A percentile compares a stretch with the other conserved stretches of the same genome.
Conservation (phyloP, 2,329 filamentous ascomycete genomes). For the Alternaria solani region DNA sequence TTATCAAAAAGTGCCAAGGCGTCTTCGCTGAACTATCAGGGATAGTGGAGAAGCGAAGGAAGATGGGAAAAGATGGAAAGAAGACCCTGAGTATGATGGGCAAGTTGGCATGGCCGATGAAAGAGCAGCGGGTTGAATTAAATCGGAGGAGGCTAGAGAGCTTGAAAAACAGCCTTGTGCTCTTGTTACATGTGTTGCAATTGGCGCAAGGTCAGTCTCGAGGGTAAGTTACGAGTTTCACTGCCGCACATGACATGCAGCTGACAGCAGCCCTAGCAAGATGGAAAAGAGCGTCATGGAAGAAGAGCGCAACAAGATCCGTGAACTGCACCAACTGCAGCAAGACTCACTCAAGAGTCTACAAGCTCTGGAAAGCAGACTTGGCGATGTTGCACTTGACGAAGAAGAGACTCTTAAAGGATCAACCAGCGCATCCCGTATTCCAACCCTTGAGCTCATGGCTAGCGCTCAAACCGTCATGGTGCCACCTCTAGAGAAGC, state of each 20-base stretch:
- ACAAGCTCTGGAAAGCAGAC: constrained; percentile 30
- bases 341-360: constrained; percentile 36
- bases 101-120: constrained; percentile 36
- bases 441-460: constrained; percentile 28
- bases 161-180: constrained; percentile 36
- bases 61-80: constrained; percentile 24
- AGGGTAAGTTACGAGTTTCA: constrained; percentile 14
- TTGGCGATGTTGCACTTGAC: constrained; percentile 23
- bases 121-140: constrained; percentile 36
- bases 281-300: constrained; percentile 26
- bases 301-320: constrained; percentile 37
- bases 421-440: constrained; percentile 17
- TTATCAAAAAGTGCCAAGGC: constrained; percentile 36
- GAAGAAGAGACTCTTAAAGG: constrained; percentile 25
- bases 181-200: constrained; percentile 39
- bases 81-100: constrained; percentile 23
- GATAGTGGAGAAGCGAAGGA: constrained; percentile 32
- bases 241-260: background rate
- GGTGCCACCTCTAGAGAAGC: background rate
- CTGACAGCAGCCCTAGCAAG: constrained; percentile 16
- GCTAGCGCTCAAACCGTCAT: constrained; percentile 1
- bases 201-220: constrained; percentile 34
- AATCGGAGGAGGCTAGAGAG: constrained; percentile 35
- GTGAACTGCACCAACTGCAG: constrained; percentile 36
- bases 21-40: constrained; percentile 38